Base-by-base conservation (phyloP, 768 basidiomycete genomes). In the Mycena vulgaris region DNA sequence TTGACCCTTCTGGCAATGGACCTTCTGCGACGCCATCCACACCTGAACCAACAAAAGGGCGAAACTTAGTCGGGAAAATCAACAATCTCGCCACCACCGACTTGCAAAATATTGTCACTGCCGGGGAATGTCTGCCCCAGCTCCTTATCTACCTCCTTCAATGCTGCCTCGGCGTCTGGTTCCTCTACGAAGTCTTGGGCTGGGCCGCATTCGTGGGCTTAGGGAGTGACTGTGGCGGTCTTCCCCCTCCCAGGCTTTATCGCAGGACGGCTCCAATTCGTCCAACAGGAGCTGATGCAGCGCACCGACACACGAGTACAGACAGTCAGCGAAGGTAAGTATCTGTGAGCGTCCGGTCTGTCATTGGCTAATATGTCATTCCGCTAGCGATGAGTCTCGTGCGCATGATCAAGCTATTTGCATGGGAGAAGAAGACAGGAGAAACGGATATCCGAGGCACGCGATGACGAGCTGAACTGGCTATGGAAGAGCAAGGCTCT, bases 1-100 rank as follows among this genome's bases (percentile, higher is more conserved):
- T 45, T 21, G 42, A 45, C 8, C 21, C 21, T 45, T n/a, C n/a
- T 5, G 42, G 42, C n/a, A 23, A 3, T 45, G 8, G 6, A 14
- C 42, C 42, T 7, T 6, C 42, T 21, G 42, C 42, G 23, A 5
- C n/a, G 59, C 14, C 51, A 40, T 37, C 35, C 14, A 37, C 6
- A 37, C 6, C 6, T 37, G 35, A 37, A 37, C 8, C 8, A 37
- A 56, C 42, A 28, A 28, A 45, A 17, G 58, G 42, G 63, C 45
- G 69, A 11, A 89, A 91, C 75, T 79, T 93, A 14, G 86, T 90
- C 33, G 93, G 94, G 10, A 92, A 89, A 76, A 90, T 95, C 76
- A 94, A 92, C 78, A 94, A 93, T 63, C 80, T 94, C 5, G 87
- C 93, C 31, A 89, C 92, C 13, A 89, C 89, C 2, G 93, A 95